Evolutionary conservation across 345 rosid species (phyloP).

Genomic region (Syzygium oleosum): DNA sequence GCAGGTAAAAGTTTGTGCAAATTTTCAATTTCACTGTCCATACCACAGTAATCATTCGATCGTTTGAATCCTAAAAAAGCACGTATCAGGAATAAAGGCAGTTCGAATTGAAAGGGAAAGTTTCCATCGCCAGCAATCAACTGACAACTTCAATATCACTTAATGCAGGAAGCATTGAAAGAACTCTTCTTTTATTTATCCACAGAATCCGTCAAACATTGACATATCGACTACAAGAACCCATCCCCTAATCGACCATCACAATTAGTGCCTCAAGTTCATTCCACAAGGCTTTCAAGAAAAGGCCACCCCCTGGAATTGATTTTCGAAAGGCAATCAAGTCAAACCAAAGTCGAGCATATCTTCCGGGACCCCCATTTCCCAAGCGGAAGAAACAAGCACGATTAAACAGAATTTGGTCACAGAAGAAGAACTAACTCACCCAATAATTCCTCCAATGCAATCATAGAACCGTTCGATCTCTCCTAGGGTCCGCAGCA

Average conservation of each 20-base stretch:
- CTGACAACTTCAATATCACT: neutral
- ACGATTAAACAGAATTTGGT: neutral
- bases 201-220: neutral
- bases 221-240: neutral
- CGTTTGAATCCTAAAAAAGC: neutral
- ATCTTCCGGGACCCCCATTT: neutral
- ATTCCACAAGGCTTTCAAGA: neutral
- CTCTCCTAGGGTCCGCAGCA: slow-evolving; percentile 45
- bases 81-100: neutral
- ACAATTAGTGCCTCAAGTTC: neutral
- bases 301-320: neutral
- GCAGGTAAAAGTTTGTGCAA: neutral
- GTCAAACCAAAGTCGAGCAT: neutral
- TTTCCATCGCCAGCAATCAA: neutral
- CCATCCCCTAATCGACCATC: neutral
- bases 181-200: neutral
- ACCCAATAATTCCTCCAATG: slow-evolving; percentile 95
- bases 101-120: neutral
- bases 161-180: neutral
- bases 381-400: neutral
- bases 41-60: neutral
- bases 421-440: slow-evolving; percentile 1
- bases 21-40: neutral
- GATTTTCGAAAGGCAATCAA: neutral
- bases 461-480: slow-evolving; percentile 78